Percentiles rank a stretch among this genome's conserved stretches.
Conservation (phyloP, 352 stramenopile species). For the Aphanomyces stellatus region DNA sequence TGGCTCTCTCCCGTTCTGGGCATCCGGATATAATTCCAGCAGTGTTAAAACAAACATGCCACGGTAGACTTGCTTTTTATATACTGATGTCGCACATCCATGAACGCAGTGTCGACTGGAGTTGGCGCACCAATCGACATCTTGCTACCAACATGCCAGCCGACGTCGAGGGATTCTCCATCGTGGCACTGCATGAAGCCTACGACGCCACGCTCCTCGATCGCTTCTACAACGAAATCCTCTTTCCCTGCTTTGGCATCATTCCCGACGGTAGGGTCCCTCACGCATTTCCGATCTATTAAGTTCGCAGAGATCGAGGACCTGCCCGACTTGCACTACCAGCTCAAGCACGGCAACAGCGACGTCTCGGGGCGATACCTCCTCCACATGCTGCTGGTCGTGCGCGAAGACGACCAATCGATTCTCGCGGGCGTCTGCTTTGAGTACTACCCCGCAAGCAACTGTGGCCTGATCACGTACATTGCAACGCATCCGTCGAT, state of each 20-base stretch:
- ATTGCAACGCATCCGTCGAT: slow-evolving; percentile 3
- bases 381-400: not conserved
- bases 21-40: no score
- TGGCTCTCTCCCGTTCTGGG: no score
- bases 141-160: no score
- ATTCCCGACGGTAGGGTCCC: not conserved
- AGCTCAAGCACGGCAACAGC: not conserved
- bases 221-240: slow-evolving; percentile 5
- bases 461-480: slow-evolving; percentile 17
- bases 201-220: not conserved
- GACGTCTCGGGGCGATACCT: not conserved
- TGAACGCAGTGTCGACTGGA: no score
- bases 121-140: no score
- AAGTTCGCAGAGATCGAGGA: not conserved
- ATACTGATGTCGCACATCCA: no score
- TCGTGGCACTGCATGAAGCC: not conserved
- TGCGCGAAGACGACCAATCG: not conserved
- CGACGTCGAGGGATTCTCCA: no score
- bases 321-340: not conserved
- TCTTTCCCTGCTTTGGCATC: slow-evolving; percentile 10
- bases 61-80: no score
- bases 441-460: slow-evolving; percentile 13
- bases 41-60: no score
- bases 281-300: no score
- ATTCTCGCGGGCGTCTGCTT: slow-evolving; percentile 15